These are phyloP conservation scores for Colletotrichum sp. DNA, from an alignment of 2,329 filamentous ascomycete genomes.

Conservation along the genomic window DNA sequence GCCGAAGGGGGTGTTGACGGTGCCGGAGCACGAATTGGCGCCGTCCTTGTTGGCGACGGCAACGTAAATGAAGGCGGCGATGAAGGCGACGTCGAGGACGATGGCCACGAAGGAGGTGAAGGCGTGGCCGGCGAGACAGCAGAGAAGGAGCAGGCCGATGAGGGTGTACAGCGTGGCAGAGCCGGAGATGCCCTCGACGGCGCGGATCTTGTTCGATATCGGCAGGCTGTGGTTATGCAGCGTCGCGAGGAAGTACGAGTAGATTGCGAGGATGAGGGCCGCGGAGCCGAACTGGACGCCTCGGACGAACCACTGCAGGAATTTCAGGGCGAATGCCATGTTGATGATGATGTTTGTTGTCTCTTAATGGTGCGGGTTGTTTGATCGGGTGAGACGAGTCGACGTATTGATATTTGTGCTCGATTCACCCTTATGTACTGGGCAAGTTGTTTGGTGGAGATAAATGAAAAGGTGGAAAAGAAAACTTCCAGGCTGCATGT, in stretches of 20 bases:
- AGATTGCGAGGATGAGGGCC: conserved; percentile 77
- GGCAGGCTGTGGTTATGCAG: conserved; percentile 67
- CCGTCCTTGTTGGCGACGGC: conserved; percentile 77
- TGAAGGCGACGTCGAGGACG: conserved; percentile 78
- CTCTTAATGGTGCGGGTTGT: not conserved
- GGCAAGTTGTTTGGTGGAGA: not conserved
- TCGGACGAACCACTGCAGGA: conserved; percentile 74
- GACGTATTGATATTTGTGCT: not conserved
- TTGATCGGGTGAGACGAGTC: not conserved
- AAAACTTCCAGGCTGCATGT: rapidly evolving
- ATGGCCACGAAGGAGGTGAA: conserved; percentile 78
- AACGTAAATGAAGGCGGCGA: conserved; percentile 81
- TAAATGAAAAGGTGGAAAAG: not conserved
- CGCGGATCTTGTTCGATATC: conserved; percentile 71
- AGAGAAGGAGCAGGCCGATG: conserved; percentile 75
- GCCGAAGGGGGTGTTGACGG: conserved; percentile 73
- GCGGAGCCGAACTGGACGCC: conserved; percentile 75
- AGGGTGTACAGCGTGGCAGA: conserved; percentile 76
- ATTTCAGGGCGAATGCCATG: conserved; percentile 60
- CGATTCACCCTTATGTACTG: not conserved
- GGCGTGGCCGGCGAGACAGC: conserved; percentile 77
- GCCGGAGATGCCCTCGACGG: conserved; percentile 81
- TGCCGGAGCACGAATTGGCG: conserved; percentile 63
- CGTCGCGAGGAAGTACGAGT: conserved; percentile 83
- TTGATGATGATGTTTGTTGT: not conserved